These are phyloP conservation scores for Oryza coarctata DNA, from an alignment of 176 grass and related monocot species.

Conservation along the genomic window DNA sequence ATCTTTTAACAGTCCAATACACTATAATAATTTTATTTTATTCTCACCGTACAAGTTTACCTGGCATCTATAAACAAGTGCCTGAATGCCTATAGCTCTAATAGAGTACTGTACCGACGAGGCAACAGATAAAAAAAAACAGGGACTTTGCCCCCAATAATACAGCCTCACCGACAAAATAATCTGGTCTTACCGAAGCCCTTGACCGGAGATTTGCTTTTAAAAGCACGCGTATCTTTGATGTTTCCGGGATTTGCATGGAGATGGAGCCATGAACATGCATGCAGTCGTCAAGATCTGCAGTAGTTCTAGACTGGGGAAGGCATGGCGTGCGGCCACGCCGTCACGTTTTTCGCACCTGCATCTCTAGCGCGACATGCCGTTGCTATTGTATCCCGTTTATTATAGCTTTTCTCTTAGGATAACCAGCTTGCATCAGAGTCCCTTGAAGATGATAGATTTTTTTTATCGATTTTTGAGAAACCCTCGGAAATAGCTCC, in stretches of 20 bases:
- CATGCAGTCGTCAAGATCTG: constrained; percentile 5
- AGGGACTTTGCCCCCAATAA: neutral
- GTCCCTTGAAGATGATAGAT: too few species aligned
- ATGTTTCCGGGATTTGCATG: neutral
- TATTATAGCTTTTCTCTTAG: neutral
- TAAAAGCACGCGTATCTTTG: neutral
- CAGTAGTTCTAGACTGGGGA: neutral
- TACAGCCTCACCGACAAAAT: constrained; percentile 21
- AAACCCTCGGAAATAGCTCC: too few species aligned
- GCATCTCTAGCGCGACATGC: neutral
- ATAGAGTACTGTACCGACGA: too few species aligned
- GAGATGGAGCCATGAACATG: neutral
- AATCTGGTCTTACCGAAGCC: constrained; percentile 29
- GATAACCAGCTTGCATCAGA: neutral
- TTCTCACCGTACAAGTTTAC: too few species aligned
- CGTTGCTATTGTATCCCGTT: neutral
- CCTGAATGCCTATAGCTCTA: too few species aligned
- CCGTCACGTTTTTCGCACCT: neutral
- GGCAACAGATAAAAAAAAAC: constrained; percentile 4
- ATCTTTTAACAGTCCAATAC: too few species aligned
- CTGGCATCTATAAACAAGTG: too few species aligned
- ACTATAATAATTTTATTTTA: too few species aligned
- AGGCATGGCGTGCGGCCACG: constrained; percentile 16
- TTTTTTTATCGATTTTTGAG: too few species aligned
- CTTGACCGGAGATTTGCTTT: constrained; percentile 19